Conservation (phyloP, 2,329 filamentous ascomycete genomes). For the Nannizziopsis barbatae region DNA sequence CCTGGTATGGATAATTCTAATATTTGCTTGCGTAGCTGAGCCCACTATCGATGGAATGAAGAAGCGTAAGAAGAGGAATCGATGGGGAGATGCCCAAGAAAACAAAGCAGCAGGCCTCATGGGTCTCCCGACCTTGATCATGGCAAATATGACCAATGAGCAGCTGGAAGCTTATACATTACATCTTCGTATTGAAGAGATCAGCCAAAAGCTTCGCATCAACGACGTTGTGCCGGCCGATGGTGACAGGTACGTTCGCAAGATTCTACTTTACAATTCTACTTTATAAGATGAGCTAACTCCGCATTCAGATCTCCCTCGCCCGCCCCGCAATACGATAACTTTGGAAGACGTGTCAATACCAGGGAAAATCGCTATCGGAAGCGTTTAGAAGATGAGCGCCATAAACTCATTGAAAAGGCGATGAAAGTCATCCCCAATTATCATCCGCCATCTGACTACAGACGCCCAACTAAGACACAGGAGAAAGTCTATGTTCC, state of each 20-base stretch:
- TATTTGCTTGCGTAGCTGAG: constrained; percentile 24
- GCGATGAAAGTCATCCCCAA: constrained; percentile 99
- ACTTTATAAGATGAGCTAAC: constrained; percentile 14
- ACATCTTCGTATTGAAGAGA: constrained; percentile 95
- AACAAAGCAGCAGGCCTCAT: constrained; percentile 98
- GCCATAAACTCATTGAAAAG: constrained; percentile 96
- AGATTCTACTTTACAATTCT: constrained; percentile 6
- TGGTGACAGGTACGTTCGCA: constrained; percentile 63
- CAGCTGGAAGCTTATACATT: constrained; percentile 95
- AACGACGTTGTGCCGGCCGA: constrained; percentile 97
- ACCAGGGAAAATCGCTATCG: constrained; percentile 97
- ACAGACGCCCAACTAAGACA: constrained; percentile 97
- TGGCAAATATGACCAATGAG: constrained; percentile 95
- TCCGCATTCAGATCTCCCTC: constrained; percentile 65
- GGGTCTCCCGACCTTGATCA: constrained; percentile 91
- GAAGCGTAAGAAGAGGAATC: constrained; percentile 94
- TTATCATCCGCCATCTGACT: constrained; percentile 97
- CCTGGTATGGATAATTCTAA: constrained; percentile 12
- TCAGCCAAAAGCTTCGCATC: constrained; percentile 97
- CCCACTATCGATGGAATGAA: constrained; percentile 62
- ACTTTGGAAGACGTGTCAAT: constrained; percentile 98
- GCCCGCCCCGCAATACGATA: constrained; percentile 93
- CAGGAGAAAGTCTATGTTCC: constrained; percentile 99
- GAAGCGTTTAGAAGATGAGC: constrained; percentile 95
- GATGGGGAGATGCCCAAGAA: constrained; percentile 93